Base-by-base conservation (phyloP, 1,284 basidiomycete species). In the Malassezia brasiliensis region DNA sequence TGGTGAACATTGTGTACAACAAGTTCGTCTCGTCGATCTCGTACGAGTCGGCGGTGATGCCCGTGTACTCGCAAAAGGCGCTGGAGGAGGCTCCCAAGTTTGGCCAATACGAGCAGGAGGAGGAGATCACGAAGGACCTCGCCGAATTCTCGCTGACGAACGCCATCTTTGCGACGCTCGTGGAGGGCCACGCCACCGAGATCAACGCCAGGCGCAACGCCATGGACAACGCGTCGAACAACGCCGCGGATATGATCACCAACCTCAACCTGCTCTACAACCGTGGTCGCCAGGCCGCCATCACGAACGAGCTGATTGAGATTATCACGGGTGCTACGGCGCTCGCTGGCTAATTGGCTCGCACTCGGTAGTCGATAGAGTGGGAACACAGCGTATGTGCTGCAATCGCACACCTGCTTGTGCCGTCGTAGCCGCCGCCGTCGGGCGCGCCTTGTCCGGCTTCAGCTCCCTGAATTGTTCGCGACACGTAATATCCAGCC, bases 141-240 rank as follows among this genome's bases (percentile, higher is more conserved):
- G 84, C 88, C 61, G 90, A 96, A 77, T 98, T 99, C 78, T 83
- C 90, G 7, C 81, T 99, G 59, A 90, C 94, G 75, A 96, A 98
- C 78, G 90, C 90, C 67, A 84, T 98, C 80, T 98, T 85, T 77
- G 85, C 90, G 64, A 85, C 90, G 52, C 85, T 99, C 50, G 87
- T 88, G 46, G 94, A 99, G 79, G 87, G 85, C 59, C 91, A 96
- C 77, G 93, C 94, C 59, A 89, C 90, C 68, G 93, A 98, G 79
- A 87, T 86, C 76, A 86, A 85, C 72, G 73, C 57, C 40, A 73
- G 65, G 66, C 87, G 93, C 68, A 96, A 94, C 71, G 93, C 94
- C 75, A 99, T 99, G 93, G 93, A 98, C 84, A 98, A 93, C 75
- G 94, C 93, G 50, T 93, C 91, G 65, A 98, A 81, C 85, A 98